These are phyloP conservation scores for Candida manassasensis DNA, from an alignment of 805 yeast genomes.

Conservation along the genomic window DNA sequence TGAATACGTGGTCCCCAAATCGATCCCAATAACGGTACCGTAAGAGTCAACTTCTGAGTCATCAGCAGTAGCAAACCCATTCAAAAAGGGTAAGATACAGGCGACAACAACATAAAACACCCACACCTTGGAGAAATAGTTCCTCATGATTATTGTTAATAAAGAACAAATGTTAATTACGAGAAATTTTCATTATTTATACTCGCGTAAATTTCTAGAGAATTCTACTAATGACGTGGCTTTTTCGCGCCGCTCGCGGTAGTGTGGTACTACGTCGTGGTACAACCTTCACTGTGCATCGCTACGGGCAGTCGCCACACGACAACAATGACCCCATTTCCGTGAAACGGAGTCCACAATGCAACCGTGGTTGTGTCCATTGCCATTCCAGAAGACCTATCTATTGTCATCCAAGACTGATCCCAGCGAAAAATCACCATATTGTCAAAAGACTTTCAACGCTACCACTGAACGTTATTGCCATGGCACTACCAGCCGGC, in stretches of 20 bases:
- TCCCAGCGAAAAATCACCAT: too few relatives aligned
- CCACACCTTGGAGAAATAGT: slow-evolving; percentile 4
- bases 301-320: too few relatives aligned
- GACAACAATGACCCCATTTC: too few relatives aligned
- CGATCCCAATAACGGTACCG: slow-evolving; percentile 64
- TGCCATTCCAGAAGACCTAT: too few relatives aligned
- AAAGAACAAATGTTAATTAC: neutral
- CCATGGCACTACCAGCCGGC: too few relatives aligned
- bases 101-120: slow-evolving; percentile 26
- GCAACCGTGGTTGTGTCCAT: too few relatives aligned
- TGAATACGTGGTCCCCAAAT: slow-evolving; percentile 86
- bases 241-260: neutral
- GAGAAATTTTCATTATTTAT: neutral
- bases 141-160: slow-evolving; percentile 2
- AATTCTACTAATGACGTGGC: slow-evolving; percentile 5
- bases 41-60: slow-evolving; percentile 28
- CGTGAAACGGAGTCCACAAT: too few relatives aligned
- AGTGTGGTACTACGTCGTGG: slow-evolving; percentile 1
- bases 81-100: slow-evolving; percentile 35
- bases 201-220: neutral
- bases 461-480: too few relatives aligned
- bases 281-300: too few relatives aligned
- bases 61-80: slow-evolving; percentile 17
- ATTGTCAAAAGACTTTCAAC: too few relatives aligned
- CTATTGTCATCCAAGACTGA: too few relatives aligned